Base-by-base conservation (phyloP, 768 basidiomycete genomes). In the Boletus rufocinnamomeus region DNA sequence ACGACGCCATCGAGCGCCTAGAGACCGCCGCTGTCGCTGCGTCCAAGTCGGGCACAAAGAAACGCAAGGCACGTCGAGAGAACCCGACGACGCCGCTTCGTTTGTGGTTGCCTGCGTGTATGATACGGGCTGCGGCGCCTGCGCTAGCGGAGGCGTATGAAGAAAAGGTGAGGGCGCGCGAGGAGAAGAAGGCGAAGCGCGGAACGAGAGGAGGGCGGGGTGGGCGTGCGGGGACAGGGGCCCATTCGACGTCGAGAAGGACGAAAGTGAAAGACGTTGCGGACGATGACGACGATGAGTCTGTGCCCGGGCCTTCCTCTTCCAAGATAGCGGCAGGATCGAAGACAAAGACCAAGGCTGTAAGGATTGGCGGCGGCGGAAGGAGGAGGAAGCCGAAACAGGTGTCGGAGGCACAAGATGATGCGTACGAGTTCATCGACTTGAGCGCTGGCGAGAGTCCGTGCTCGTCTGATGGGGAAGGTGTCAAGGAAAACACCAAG, bases 21-120 rank as follows among this genome's bases (percentile, higher is more conserved):
- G 70, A 71, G 58, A 71, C 70, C 8, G 63, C 70, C 5, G 68
- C 68, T 17, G 52, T 41, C 2, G 69, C 58, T 0, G 68, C 63
- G 10, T 38, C 63, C 49, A 70, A 59, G 55, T 63, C 49, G 10
- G 58, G 58, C 27, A 51, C 43, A 23, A 71, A 64, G 58, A 69
- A 50, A 61, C 66, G 64, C 41, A 69, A 64, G 59, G 60, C 63
- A 6, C 67, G 60, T 56, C 72, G 67, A 21, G 71, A 70, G 61
- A 40, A 62, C 6, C 86, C 87, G 0, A 73, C 76, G n/a, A 79
- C 76, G 49, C 81, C 82, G 54, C 69, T 87, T 50, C 80, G 88
- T 16, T 69, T 93, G 13, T 96, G 93, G 93, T 81, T 94, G 73
- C 90, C 93, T 0, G 91, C 89, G 25, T 86, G 81, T 53, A 87